Evolutionary conservation across 768 basidiomycete species (phyloP).

Genomic region (Calocera viscosa): DNA sequence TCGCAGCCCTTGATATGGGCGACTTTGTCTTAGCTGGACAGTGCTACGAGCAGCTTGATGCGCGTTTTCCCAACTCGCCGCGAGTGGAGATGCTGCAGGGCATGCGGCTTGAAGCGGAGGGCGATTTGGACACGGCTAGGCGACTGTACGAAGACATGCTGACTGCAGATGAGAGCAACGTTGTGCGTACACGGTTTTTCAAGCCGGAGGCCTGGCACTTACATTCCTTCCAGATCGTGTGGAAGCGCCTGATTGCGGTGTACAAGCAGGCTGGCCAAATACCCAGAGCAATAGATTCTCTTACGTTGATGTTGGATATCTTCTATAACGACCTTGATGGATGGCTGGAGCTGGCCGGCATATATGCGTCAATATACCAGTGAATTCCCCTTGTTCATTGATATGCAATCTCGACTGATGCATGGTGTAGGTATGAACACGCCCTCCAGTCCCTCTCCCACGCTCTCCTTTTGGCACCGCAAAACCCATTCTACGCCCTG

Average conservation of each 20-base stretch:
- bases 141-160: constrained; percentile 52
- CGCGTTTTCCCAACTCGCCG: constrained; percentile 66
- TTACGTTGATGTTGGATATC: constrained; percentile 64
- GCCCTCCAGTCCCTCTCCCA: constrained; percentile 70
- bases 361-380: constrained; percentile 65
- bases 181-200: constrained; percentile 37
- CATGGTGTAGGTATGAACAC: constrained; percentile 45
- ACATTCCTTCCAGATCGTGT: constrained; percentile 39
- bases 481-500: constrained; percentile 75
- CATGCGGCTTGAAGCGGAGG: constrained; percentile 60
- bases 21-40: constrained; percentile 60
- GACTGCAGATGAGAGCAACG: constrained; percentile 52
- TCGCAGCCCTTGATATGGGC: constrained; percentile 68
- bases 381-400: constrained; percentile 31
- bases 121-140: constrained; percentile 44
- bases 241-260: constrained; percentile 74
- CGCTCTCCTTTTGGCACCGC: constrained; percentile 66
- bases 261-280: constrained; percentile 48
- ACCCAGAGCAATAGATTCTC: constrained; percentile 56
- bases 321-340: constrained; percentile 81
- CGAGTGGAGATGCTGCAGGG: constrained; percentile 68
- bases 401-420: not conserved
- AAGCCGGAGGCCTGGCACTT: not conserved
- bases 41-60: constrained; percentile 47
- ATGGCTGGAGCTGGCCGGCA: constrained; percentile 76